Base-by-base conservation (phyloP, 1,284 basidiomycete genomes). In the Ustilago cynodontis region DNA sequence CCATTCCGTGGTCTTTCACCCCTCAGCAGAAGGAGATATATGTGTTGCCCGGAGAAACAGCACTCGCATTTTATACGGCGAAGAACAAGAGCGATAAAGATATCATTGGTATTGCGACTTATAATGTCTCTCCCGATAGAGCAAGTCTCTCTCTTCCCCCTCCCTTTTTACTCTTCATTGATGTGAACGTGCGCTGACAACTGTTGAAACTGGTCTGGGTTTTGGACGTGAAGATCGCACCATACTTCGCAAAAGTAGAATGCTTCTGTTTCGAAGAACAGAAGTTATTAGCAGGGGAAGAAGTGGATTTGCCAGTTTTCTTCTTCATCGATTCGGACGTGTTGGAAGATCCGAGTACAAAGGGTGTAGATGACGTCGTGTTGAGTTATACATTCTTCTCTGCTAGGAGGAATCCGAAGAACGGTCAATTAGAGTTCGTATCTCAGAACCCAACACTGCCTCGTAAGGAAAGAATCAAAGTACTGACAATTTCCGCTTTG, bases 211-310 rank as follows among this genome's bases (percentile, higher is more conserved):
- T 43, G n/a, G 41, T 43, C 8, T n/a, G 7, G 41, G 35, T 16
- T 43, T 43, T 6, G 37, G 37, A 16, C 14, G 11, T 10, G 11
- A 84, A 98, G 94, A 91, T 98, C 79, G 97, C 97, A 7, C 95
- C 96, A 0, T 99, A 98, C 87, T 99, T 99, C 86, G 94, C 95
- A 65, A 99, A 99, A 88, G 95, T 99, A 9, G 97, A 99, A 87
- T 99, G 97, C 82, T 99, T 99, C 89, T 99, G 97, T 87, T 99
- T 99, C 81, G 97, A 99, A 86, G 97, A 99, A 86, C 97, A 99
- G 87, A 93, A 92, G 82, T 90, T 99, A 20, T 88, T 98, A 24
- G 95, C 96, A 0, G 92, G 93, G 24, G 97, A 99, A 87, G 95
- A 98, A 87, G 94, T 99, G 20, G 97, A 99, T 87, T 93, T 99